phyloP scores from a whole-genome alignment of 108 stramenopile species.

The Parietichytrium sp. region DNA sequence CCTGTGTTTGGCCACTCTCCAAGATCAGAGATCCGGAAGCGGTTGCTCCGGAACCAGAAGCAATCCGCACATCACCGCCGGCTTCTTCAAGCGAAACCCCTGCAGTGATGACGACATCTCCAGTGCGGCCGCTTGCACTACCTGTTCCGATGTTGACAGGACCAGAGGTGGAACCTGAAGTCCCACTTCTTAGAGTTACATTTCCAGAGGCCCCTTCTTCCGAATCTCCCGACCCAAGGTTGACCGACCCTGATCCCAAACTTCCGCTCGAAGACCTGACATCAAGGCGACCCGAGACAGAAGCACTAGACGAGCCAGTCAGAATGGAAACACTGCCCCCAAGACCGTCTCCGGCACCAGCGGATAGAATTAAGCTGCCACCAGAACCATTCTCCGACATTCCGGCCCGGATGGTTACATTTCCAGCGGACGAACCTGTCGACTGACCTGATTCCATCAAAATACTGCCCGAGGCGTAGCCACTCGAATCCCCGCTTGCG shows the following conservation, averaged over 20 bases:
- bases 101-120: no score
- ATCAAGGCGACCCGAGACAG: not conserved
- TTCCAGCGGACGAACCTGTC: not conserved
- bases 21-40: no score
- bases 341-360: not conserved
- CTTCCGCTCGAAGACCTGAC: not conserved
- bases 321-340: not conserved
- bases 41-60: no score
- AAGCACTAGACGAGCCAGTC: not conserved
- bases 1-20: no score
- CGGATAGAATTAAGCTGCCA: not conserved
- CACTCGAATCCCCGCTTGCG: slow-evolving; percentile 38
- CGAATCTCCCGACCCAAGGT: not conserved
- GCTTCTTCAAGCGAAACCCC: no score
- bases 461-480: not conserved
- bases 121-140: no score
- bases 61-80: no score
- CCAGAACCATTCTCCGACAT: not conserved
- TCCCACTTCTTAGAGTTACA: not conserved
- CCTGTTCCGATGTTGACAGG: no score
- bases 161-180: no score
- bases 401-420: not conserved
- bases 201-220: not conserved
- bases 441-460: not conserved
- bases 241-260: not conserved